Evolutionary conservation across 1,139 yeast species (phyloP), one percentile per base, ranked within the genome.

Genomic region (Yamadazyma songkhlaensis): DNA sequence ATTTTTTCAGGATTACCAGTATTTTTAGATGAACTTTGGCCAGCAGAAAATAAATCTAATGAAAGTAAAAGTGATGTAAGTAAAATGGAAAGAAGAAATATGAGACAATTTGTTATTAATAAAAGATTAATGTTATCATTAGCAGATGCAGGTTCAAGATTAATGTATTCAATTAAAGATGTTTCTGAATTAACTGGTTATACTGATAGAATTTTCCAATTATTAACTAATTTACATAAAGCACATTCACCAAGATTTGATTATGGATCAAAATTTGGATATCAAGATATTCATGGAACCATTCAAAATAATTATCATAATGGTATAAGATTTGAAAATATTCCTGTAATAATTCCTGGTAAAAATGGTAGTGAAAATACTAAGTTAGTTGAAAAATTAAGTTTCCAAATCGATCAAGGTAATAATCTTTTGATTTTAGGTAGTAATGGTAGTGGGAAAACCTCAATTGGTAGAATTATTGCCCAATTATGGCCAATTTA

Each of bases 111-210:
- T 50, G 84, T 89, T 50, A 89, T 89, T 41, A 90, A 89, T 66
- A 90, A 90, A 64, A 74, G 97, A 52, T 74, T 90, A 48, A 82
- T 90, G 86, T 73, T 90, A 50, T 84, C 94, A 5, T 73, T 90
- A 55, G 96, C 97, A 1, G 97, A 90, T 64, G 96, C 97, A 0
- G 97, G 97, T 6, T 86, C 95, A n/a, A 74, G 97, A 47, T 74
- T 90, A 66, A 89, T 90, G 96, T 88, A 88, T 59, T 88, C 97
- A 2, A 85, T 89, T 49, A 89, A 90, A 58, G 97, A 89, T 60
- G 76, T 90, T n/a, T 85, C 95, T 10, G 92, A 84, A 59, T 72
- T 90, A 41, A 87, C 96, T 1, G 97, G 97, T 9, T 85, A 86
- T 56, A 88, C 97, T 1, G 92, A 88, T 49, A 68, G 97, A 48